Evolutionary conservation across 2,329 filamentous ascomycete genomes (phyloP).

Genomic region (Claviceps sorghi): DNA sequence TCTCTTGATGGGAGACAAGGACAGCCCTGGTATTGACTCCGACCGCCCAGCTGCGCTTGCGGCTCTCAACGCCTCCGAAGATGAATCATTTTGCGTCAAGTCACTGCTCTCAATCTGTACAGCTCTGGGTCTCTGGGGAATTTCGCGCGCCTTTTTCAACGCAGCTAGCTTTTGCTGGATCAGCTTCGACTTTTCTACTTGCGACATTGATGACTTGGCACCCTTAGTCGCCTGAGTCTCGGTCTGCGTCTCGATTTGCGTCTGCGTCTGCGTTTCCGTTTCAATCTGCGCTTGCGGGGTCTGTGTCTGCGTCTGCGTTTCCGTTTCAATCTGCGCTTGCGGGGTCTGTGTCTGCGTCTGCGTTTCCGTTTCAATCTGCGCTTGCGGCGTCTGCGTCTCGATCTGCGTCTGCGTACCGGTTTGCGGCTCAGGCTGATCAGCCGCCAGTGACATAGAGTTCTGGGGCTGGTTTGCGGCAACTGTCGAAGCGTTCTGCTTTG

Average conservation of each 20-base stretch:
- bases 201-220: slow-evolving; percentile 15
- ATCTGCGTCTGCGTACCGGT: background rate
- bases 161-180: slow-evolving; percentile 68
- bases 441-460: slow-evolving; percentile 4
- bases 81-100: background rate
- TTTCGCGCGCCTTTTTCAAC: slow-evolving; percentile 44
- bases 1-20: slow-evolving; percentile 15
- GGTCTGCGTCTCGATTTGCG: background rate
- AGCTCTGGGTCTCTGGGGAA: slow-evolving; percentile 11
- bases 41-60: background rate
- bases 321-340: background rate
- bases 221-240: slow-evolving; percentile 6
- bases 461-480: slow-evolving; percentile 2
- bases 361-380: too few relatives aligned
- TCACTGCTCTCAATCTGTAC: background rate
- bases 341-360: background rate
- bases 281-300: background rate
- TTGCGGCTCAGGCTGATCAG: background rate
- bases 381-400: background rate
- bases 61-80: background rate
- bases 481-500: slow-evolving; percentile 26
- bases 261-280: background rate
- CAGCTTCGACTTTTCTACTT: slow-evolving; percentile 57
- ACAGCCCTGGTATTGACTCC: slow-evolving; percentile 21
- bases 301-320: background rate